Evolutionary conservation across 805 yeast genomes (phyloP), one percentile per base, ranked within the genome.

Genomic region (Nakazawaea ishiwadae): DNA sequence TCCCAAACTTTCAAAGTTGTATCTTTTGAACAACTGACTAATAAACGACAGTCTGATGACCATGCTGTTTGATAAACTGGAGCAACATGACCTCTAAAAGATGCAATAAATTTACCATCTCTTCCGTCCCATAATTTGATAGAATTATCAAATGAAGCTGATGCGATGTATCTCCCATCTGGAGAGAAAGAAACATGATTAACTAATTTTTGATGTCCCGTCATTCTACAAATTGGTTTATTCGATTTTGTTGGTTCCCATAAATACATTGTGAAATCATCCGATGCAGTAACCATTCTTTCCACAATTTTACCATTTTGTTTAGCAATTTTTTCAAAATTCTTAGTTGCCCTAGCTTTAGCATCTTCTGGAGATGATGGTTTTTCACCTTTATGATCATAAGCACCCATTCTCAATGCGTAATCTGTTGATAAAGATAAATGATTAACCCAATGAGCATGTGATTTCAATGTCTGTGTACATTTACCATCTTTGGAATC

Each of bases 401-500:
- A 91, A 0, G 96, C 88, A 7, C 99, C 98, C 50, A 83, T 75
- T 51, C 97, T 69, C 40, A 93, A 65, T 0, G 81, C 95, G 56
- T 81, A 83, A 54, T 93, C 99, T 0, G 98, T 91, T 1, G 96
- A 85, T 32, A 93, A 66, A 0, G 96, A 84, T 45, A 93, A 68
- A 63, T 91, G 98, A 59, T 93, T 93, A 37, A 93, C 93, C 99
- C 99, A 93, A 64, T 93, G 99, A 1, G 95, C 97, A 59, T 93
- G 99, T 33, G 93, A 75, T 58, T 81, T 81, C 49, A 93, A 66
- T 3, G 88, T 80, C 57, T 85, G 87, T 26, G 84, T 69, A 50
- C 95, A 77, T 50, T 75, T 77, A 23, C 97, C 98, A 36, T 75
- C 76, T 31, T 71, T 66, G 4, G 86, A 78, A 54, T 86, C 91